A percentile compares a stretch with the other conserved stretches of the same genome.
Conservation (phyloP, 768 basidiomycete genomes). For the Lyophyllum atratum region DNA sequence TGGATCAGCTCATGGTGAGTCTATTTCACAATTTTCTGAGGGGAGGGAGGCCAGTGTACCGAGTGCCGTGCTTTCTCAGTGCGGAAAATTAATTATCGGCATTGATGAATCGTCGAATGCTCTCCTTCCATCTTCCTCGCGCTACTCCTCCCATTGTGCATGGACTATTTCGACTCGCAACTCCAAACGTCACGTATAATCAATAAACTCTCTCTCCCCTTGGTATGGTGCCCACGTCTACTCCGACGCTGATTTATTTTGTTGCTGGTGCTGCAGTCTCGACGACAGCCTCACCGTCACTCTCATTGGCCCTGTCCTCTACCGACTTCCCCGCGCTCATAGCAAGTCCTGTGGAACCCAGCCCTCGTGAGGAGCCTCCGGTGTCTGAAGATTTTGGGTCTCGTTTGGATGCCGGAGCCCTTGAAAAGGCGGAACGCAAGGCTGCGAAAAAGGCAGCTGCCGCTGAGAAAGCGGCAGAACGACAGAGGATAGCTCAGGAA, state of each 20-base stretch:
- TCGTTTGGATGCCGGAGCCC: conserved; percentile 39
- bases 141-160: conserved; percentile 30
- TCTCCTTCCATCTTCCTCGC: conserved; percentile 33
- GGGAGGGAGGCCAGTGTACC: conserved; percentile 90
- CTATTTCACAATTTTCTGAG: conserved; percentile 48
- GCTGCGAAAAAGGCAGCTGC: conserved; percentile 67
- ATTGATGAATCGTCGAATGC: conserved; percentile 54
- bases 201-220: conserved; percentile 47
- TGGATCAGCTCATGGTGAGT: conserved; percentile 69
- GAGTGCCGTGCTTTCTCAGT: conserved; percentile 87
- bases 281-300: conserved; percentile 43
- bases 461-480: conserved; percentile 61
- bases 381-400: conserved; percentile 30
- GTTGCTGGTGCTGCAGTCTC: conserved; percentile 41
- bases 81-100: conserved; percentile 77
- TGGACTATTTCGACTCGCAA: conserved; percentile 41
- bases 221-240: conserved; percentile 49
- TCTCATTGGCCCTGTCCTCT: conserved; percentile 61
- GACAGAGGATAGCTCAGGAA: conserved; percentile 57
- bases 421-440: conserved; percentile 61
- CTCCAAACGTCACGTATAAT: conserved; percentile 25
- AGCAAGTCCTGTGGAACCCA: conserved; percentile 33
- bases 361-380: conserved; percentile 27
- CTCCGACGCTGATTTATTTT: conserved; percentile 55
- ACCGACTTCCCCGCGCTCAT: conserved; percentile 79